Evolutionary conservation across 495 filamentous ascomycete species (phyloP).

Genomic region (Penicillium manginii): DNA sequence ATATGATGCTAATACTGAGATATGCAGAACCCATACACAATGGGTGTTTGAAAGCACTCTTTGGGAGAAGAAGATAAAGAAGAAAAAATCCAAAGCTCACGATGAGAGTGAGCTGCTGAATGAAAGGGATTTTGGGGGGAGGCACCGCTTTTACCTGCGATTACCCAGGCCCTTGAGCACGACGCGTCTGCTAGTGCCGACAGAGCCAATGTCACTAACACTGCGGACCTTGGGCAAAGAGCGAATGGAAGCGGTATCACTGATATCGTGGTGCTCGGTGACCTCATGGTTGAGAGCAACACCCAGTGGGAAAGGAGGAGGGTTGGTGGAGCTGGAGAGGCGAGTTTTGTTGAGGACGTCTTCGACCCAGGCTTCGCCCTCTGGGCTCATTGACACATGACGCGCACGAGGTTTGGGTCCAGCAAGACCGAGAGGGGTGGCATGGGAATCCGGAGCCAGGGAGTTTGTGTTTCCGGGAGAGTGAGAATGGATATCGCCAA

Average conservation of each 20-base stretch:
- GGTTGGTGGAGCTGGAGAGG: constrained; percentile 38
- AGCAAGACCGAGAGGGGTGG: constrained; percentile 51
- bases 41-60: background rate
- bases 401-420: constrained; percentile 51
- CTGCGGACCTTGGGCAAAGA: constrained; percentile 42
- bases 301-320: constrained; percentile 22
- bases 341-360: constrained; percentile 50
- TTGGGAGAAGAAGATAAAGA: too few species aligned
- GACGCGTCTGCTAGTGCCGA: constrained; percentile 43
- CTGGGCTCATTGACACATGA: constrained; percentile 50
- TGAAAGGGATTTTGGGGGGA: background rate
- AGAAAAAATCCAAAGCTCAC: background rate
- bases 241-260: constrained; percentile 7
- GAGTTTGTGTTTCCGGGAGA: constrained; percentile 26
- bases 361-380: constrained; percentile 57
- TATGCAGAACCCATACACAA: background rate
- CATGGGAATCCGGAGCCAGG: constrained; percentile 21
- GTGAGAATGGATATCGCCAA: constrained; percentile 25
- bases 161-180: constrained; percentile 40
- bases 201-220: constrained; percentile 45
- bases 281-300: background rate
- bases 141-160: constrained; percentile 18
- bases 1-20: constrained; percentile 5
- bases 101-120: background rate
- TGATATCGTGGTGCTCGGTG: constrained; percentile 9